These are phyloP conservation scores for Tetracentron sinense DNA, from an alignment of 164 flowering plant species.

Conservation along the genomic window DNA sequence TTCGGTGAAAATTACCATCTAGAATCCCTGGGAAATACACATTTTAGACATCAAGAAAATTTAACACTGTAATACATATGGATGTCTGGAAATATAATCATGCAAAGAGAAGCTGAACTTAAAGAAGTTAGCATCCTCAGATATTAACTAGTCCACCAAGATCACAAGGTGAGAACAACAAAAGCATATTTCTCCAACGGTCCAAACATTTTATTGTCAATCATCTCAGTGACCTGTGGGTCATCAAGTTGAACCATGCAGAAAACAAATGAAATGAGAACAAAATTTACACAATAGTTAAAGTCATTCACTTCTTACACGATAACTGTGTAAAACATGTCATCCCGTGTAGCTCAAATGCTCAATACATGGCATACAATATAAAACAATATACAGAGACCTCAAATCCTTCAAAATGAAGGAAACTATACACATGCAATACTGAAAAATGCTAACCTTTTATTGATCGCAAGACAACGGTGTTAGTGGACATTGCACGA, in stretches of 20 bases:
- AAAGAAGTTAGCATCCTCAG: neutral
- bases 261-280: no score
- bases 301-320: no score
- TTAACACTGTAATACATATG: neutral
- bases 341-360: neutral
- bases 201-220: neutral
- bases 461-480: conserved; percentile 91
- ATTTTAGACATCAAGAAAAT: neutral
- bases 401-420: neutral
- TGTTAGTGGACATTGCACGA: conserved; percentile 94
- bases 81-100: neutral
- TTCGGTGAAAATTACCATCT: no score
- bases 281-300: no score
- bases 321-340: no score
- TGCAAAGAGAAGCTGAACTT: neutral
- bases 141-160: neutral
- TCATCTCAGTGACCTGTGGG: no score
- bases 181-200: neutral
- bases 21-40: no score
- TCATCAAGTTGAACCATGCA: no score
- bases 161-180: neutral
- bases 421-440: neutral
- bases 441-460: conserved; percentile 52
- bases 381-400: no score
- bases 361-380: no score